Conservation (phyloP, 2,329 filamentous ascomycete genomes). For the Grosmannia serpens region DNA sequence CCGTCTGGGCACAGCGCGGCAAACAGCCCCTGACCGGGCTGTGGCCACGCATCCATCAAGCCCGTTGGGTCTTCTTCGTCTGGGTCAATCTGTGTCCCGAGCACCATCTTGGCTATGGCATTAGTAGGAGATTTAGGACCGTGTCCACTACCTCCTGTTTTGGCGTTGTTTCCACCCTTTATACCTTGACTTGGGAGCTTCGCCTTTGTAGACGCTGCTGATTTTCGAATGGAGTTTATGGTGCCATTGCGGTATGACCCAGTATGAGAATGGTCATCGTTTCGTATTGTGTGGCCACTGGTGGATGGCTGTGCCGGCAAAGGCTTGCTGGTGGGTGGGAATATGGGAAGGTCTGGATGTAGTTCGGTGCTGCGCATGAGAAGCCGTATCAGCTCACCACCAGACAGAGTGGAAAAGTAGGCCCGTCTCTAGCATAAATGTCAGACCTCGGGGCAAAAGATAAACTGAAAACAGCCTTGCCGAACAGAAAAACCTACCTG, state of each 20-base stretch:
- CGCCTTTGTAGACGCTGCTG: neutral
- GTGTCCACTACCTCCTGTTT: neutral
- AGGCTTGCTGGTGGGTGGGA: constrained; percentile 25
- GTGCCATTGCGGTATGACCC: constrained; percentile 13
- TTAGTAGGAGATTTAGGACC: neutral
- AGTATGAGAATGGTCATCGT: constrained; percentile 10
- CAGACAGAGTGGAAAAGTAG: constrained; percentile 51
- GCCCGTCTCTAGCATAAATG: constrained; percentile 38
- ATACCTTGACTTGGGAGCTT: neutral
- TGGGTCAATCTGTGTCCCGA: constrained; percentile 7
- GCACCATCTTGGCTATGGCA: neutral
- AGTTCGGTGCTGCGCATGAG: constrained; percentile 49
- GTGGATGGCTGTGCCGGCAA: constrained; percentile 12
- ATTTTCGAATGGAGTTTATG: constrained; percentile 7
- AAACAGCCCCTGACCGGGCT: constrained; percentile 12
- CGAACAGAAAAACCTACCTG: constrained; percentile 21
- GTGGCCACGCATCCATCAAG: constrained; percentile 11
- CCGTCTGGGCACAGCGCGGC: constrained; percentile 19
- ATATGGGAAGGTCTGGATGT: constrained; percentile 56
- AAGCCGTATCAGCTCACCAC: constrained; percentile 50
- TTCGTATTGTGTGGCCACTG: constrained; percentile 1
- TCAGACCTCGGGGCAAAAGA: neutral
- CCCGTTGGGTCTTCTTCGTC: constrained; percentile 13
- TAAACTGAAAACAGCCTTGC: neutral
- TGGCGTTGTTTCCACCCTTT: neutral